Evolutionary conservation across 257 asterid genomes (phyloP).

Genomic region (Solanum etuberosum): DNA sequence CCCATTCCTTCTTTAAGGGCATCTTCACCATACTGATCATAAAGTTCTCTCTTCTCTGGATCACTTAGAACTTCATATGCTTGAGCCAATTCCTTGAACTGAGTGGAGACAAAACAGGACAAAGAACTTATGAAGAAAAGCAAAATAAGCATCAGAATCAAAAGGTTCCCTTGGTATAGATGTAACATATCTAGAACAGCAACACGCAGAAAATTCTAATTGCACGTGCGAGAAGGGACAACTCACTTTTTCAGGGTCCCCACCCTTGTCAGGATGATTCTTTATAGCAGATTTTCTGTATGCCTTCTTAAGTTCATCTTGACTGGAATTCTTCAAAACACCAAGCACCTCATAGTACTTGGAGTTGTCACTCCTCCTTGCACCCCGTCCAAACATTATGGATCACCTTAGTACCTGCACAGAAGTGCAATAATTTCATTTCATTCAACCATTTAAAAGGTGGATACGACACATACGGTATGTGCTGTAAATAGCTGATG

Average conservation of each 20-base stretch:
- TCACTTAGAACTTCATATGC: slow-evolving; percentile 49
- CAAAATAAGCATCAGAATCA: background rate
- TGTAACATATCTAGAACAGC: background rate
- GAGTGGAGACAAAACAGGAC: background rate
- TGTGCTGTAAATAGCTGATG: background rate
- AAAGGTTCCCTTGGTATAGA: background rate
- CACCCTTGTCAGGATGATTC: slow-evolving; percentile 58
- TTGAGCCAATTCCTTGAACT: slow-evolving; percentile 52
- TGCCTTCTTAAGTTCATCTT: slow-evolving; percentile 45
- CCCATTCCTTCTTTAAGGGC: slow-evolving; percentile 42
- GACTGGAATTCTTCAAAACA: slow-evolving; percentile 25
- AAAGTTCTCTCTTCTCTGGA: slow-evolving; percentile 38
- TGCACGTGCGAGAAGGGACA: background rate
- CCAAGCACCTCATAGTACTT: slow-evolving; percentile 43
- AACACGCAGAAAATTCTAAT: background rate
- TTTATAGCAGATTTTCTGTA: slow-evolving; percentile 43
- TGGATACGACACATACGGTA: background rate
- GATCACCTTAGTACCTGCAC: background rate
- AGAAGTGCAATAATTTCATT: background rate
- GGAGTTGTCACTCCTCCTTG: slow-evolving; percentile 24
- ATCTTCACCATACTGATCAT: slow-evolving; percentile 51
- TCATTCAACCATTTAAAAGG: background rate
- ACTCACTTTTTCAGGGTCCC: slow-evolving; percentile 48
- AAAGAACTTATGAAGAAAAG: background rate
- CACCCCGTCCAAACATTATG: slow-evolving; percentile 30